A percentile compares a stretch with the other conserved stretches of the same genome.
Evolutionary conservation across 306 rosid species (phyloP).

Genomic region (Senna siamea): DNA sequence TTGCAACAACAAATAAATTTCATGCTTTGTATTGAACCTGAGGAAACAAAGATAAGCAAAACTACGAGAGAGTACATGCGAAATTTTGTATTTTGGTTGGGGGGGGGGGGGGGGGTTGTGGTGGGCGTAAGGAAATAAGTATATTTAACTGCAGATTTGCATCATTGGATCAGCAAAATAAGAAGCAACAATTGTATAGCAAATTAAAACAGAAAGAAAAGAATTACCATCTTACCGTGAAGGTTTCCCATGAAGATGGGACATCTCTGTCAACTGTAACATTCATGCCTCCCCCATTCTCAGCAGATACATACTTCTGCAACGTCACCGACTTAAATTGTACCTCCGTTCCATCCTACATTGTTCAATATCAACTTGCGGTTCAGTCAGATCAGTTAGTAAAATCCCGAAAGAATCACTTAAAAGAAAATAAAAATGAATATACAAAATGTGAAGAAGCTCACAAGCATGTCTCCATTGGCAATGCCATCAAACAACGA

Average conservation of each 20-base stretch:
- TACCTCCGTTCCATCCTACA: conserved; percentile 83
- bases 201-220: conserved; percentile 30
- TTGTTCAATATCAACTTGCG: conserved; percentile 28
- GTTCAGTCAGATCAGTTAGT: conserved; percentile 30
- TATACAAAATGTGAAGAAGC: conserved; percentile 36
- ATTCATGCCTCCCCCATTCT: conserved; percentile 81
- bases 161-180: neutral
- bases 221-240: conserved; percentile 58
- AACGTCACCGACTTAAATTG: conserved; percentile 80
- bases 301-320: conserved; percentile 81
- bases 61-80: neutral
- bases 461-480: conserved; percentile 93
- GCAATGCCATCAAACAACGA: conserved; percentile 92
- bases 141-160: too few relatives aligned
- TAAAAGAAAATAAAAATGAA: conserved; percentile 3
- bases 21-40: neutral
- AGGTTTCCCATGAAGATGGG: conserved; percentile 90
- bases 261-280: conserved; percentile 74
- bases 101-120: too few relatives aligned
- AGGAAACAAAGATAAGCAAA: neutral
- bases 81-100: too few relatives aligned
- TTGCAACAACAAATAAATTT: neutral
- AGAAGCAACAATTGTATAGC: neutral
- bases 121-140: too few relatives aligned
- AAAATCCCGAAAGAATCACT: conserved; percentile 22